These are phyloP conservation scores for Macadamia integrifolia DNA, from an alignment of 164 flowering plant species.

Conservation along the genomic window DNA sequence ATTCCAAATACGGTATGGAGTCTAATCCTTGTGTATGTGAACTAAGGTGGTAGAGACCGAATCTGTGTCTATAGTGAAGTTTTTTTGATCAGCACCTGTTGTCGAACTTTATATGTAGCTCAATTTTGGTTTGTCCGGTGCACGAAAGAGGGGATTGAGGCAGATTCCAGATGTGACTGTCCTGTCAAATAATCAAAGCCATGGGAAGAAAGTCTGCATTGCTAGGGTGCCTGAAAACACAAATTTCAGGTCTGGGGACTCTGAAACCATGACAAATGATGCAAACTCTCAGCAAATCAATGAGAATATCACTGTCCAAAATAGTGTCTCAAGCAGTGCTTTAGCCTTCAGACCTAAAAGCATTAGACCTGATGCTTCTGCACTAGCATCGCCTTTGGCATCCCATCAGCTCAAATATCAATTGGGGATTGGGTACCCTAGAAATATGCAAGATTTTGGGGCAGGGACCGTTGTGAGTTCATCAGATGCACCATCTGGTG, in stretches of 20 bases:
- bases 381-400: slow-evolving; percentile 31
- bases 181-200: slow-evolving; percentile 45
- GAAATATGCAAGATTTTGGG: slow-evolving; percentile 48
- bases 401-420: slow-evolving; percentile 49
- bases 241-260: slow-evolving; percentile 41
- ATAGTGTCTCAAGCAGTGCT: slow-evolving; percentile 28
- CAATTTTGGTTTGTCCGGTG: slow-evolving; percentile 42
- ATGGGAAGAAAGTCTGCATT: slow-evolving; percentile 72
- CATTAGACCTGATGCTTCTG: slow-evolving; percentile 40
- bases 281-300: slow-evolving; percentile 32
- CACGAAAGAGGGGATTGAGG: slow-evolving; percentile 63
- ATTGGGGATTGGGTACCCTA: slow-evolving; percentile 33
- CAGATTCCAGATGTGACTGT: slow-evolving; percentile 63
- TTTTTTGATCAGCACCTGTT: no score
- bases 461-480: slow-evolving; percentile 34
- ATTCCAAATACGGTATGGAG: slow-evolving; percentile 51
- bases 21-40: neutral
- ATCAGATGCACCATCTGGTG: slow-evolving; percentile 41
- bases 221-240: slow-evolving; percentile 59
- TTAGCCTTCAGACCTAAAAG: slow-evolving; percentile 34
- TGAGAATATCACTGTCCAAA: slow-evolving; percentile 39
- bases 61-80: no score
- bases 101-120: slow-evolving; percentile 46
- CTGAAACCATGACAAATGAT: slow-evolving; percentile 35
- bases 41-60: neutral